Conservation (phyloP, 371 early-diverging fungal species). For the Cokeromyces recurvatus region DNA sequence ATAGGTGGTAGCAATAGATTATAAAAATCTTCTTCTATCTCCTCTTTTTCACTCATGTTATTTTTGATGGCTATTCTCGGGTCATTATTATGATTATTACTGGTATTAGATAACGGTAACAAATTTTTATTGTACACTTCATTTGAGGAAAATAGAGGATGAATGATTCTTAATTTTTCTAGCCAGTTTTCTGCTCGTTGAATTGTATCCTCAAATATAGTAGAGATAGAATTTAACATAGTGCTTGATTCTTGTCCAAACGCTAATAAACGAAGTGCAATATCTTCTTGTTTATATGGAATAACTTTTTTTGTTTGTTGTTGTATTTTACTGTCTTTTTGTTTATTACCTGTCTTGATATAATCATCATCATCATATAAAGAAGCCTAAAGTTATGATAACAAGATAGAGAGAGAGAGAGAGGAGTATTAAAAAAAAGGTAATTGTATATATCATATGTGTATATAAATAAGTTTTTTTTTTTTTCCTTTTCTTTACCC, state of each 20-base stretch:
- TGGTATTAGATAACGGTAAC: too few relatives aligned
- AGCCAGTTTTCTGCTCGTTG: conserved; percentile 77
- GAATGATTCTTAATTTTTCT: conserved; percentile 44
- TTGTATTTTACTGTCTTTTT: conserved; percentile 3
- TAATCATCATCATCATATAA: conserved; percentile 25
- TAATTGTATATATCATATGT: not conserved
- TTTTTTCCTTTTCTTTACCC: conserved; percentile 59
- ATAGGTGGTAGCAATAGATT: too few relatives aligned
- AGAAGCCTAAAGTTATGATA: conserved; percentile 23
- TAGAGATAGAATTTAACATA: conserved; percentile 72
- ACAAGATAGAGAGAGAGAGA: too few relatives aligned
- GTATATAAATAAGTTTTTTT: not conserved
- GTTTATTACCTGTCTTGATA: not conserved
- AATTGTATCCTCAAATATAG: conserved; percentile 72
- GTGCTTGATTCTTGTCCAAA: conserved; percentile 80
- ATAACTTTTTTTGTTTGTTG: conserved; percentile 5
- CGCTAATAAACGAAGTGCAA: conserved; percentile 33
- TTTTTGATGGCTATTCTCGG: too few relatives aligned
- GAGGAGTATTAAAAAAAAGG: too few relatives aligned
- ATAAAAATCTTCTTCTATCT: too few relatives aligned
- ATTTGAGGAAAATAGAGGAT: too few relatives aligned
- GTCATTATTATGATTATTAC: too few relatives aligned
- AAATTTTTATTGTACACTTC: too few relatives aligned
- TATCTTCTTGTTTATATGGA: conserved; percentile 17
- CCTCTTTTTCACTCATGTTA: too few relatives aligned